These are phyloP conservation scores for Diplodia corticola DNA, from an alignment of 2,329 filamentous ascomycete species.

Conservation along the genomic window DNA sequence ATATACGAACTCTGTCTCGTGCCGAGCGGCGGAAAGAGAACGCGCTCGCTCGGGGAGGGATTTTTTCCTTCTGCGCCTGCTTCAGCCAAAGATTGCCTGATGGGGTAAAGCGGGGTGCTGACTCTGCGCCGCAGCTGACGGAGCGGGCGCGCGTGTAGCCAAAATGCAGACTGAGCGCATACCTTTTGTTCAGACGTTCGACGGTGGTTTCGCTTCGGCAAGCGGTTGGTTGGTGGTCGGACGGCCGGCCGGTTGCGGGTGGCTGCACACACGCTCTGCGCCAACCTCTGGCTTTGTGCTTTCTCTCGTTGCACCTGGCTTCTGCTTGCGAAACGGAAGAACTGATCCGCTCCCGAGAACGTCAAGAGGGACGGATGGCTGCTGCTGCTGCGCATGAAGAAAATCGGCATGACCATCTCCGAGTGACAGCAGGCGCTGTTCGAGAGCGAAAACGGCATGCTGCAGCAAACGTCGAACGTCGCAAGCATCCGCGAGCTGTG, in stretches of 20 bases:
- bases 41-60: no score
- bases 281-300: no score
- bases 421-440: background rate
- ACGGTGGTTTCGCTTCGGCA: background rate
- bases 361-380: background rate
- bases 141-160: no score
- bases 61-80: no score
- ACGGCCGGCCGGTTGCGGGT: no score
- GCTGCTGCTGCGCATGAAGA: background rate
- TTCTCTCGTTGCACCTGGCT: no score
- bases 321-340: no score
- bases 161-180: slow-evolving; percentile 10
- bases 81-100: background rate
- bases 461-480: slow-evolving; percentile 9
- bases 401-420: background rate
- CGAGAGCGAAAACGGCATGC: background rate
- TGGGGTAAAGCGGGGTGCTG: background rate
- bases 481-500: background rate
- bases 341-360: background rate
- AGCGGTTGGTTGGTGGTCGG: background rate
- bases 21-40: no score
- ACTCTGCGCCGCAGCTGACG: no score
- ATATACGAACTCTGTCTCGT: no score
- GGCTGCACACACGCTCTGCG: no score
- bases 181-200: slow-evolving; percentile 5